Evolutionary conservation across 2,329 filamentous ascomycete genomes (phyloP).

Genomic region (Talaromyces sp.): DNA sequence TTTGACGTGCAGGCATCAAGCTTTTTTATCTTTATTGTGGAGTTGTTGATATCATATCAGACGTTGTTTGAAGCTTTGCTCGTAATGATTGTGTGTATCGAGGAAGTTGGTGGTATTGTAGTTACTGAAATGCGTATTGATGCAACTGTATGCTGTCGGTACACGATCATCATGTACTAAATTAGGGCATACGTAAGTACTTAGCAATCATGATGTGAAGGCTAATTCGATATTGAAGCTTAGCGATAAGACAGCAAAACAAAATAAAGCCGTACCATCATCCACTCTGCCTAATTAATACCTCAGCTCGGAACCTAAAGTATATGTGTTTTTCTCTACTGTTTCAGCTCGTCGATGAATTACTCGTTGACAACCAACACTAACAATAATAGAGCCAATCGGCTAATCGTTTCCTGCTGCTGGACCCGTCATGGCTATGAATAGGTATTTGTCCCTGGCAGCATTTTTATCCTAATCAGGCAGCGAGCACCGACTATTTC

Average conservation of each 20-base stretch:
- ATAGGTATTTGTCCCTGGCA: background rate
- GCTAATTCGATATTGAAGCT: background rate
- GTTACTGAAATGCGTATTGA: background rate
- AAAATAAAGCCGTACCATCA: background rate
- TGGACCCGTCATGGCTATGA: background rate
- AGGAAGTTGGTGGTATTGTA: background rate
- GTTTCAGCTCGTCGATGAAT: background rate
- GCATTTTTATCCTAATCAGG: background rate
- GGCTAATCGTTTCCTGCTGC: background rate
- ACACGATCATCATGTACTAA: background rate
- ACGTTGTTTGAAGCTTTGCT: background rate
- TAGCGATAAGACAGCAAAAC: background rate
- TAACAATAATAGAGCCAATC: background rate
- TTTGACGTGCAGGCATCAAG: background rate
- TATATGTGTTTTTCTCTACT: background rate
- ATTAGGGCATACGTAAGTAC: background rate
- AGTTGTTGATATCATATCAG: background rate
- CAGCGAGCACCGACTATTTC: background rate
- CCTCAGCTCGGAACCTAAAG: background rate
- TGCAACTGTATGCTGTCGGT: background rate
- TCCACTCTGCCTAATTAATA: background rate
- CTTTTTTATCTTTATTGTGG: background rate
- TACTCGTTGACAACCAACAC: background rate
- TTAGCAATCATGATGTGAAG: no score
- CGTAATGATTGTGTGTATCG: background rate